phyloP scores from a whole-genome alignment of 352 stramenopile genomes.

The Pythium pectinolyticum region DNA sequence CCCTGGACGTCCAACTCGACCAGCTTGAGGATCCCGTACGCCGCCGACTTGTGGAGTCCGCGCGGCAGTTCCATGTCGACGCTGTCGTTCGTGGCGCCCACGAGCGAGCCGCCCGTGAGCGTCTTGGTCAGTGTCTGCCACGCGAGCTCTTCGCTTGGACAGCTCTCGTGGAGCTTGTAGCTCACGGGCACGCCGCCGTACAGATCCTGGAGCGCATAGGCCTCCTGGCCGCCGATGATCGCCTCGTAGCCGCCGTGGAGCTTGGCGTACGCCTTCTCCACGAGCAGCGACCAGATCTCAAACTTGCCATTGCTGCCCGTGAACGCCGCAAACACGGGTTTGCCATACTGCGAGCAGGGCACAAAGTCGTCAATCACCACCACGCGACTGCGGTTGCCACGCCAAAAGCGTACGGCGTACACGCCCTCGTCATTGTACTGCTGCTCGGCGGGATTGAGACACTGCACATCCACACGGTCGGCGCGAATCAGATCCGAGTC shows the following conservation, averaged over 20 bases:
- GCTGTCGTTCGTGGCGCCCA: slow-evolving; percentile 75
- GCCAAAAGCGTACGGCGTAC: slow-evolving; percentile 85
- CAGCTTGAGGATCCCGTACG: slow-evolving; percentile 76
- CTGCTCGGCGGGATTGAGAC: slow-evolving; percentile 62
- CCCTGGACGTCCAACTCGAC: slow-evolving; percentile 72
- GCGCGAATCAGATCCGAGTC: slow-evolving; percentile 56
- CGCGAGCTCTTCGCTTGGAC: slow-evolving; percentile 49
- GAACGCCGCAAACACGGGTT: slow-evolving; percentile 83
- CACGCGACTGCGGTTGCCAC: slow-evolving; percentile 76
- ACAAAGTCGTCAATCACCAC: slow-evolving; percentile 87
- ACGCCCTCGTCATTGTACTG: slow-evolving; percentile 89
- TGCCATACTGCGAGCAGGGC: slow-evolving; percentile 80
- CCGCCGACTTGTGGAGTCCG: slow-evolving; percentile 63
- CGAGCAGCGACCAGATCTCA: slow-evolving; percentile 91
- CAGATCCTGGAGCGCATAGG: slow-evolving; percentile 73
- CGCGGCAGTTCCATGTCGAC: slow-evolving; percentile 58
- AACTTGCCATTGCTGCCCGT: slow-evolving; percentile 80
- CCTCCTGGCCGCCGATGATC: slow-evolving; percentile 87
- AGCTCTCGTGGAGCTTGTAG: slow-evolving; percentile 72
- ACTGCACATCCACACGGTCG: slow-evolving; percentile 60
- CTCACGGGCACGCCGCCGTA: slow-evolving; percentile 68
- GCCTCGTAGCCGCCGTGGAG: slow-evolving; percentile 89
- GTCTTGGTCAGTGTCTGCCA: slow-evolving; percentile 51
- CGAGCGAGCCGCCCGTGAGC: slow-evolving; percentile 59
- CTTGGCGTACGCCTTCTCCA: slow-evolving; percentile 96